Base-by-base conservation (phyloP, 768 basidiomycete genomes). In the Rubroboletus satanas region DNA sequence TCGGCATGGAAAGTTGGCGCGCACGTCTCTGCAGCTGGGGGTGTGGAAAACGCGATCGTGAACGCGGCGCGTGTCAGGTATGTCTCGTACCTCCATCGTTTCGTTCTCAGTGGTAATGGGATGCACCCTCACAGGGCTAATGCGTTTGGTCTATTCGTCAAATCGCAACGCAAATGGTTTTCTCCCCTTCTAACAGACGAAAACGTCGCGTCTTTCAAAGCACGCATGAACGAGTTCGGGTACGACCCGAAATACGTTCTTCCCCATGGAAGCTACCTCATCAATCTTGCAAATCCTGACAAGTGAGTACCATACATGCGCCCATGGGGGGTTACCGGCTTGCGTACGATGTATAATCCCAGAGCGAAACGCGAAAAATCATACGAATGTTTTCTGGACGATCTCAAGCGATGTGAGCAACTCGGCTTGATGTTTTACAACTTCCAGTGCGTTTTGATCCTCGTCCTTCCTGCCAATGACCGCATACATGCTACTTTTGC, bases 241-340 rank as follows among this genome's bases (percentile, higher is more conserved):
- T 93, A 93, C 66, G 72, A 79, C 0, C 71, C 79, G 3, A 71
- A 73, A n/a, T 72, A 87, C 55, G 76, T 93, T 2, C 72, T 95
- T 3, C 90, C 90, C 1, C 93, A 94, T 59, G 91, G 90, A 29
- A 91, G 83, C 60, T 94, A 93, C 66, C 79, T 94, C 29, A 80
- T 93, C 46, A 94, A 94, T 64, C 77, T 93, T 1, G 92, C 84
- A 39, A 93, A 93, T 67, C 85, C 87, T 0, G 87, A 92, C 55
- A 59, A 59, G 89, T 90, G 48, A 52, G 88, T 71, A 23, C 4
- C n/a, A 26, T 23, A 17, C 43, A 23, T 49, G n/a, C 17, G 8
- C 11, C 17, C 3, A 4, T 10, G 15, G 9, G 17, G 1, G 10
- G 17, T 7, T 4, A 7, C 14, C 0, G 2, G 21, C 32, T 42